These are phyloP conservation scores for Schizosaccharomyces versatilis DNA, from an alignment of 1,139 yeast species.

Conservation along the genomic window DNA sequence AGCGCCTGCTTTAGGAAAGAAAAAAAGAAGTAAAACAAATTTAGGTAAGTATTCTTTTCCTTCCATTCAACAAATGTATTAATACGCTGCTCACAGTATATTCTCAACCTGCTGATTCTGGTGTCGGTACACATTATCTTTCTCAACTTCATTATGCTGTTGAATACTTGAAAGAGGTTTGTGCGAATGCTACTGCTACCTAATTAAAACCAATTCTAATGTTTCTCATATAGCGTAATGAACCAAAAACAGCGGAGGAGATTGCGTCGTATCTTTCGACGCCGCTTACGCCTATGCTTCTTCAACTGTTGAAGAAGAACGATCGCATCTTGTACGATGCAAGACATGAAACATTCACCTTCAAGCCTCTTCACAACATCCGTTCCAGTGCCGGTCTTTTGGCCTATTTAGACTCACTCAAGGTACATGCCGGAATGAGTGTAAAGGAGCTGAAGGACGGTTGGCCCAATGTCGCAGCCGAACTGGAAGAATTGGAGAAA, in stretches of 20 bases:
- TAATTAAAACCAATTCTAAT: neutral
- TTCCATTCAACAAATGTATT: neutral
- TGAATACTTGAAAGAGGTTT: constrained; percentile 2
- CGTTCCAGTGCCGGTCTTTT: constrained; percentile 59
- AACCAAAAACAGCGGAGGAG: constrained; percentile 3
- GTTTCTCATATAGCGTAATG: neutral
- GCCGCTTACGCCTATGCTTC: constrained; percentile 2
- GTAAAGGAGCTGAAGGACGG: constrained; percentile 88
- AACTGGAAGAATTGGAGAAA: constrained; percentile 7
- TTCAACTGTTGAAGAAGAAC: neutral
- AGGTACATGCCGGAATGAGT: constrained; percentile 68
- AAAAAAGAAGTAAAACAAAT: neutral
- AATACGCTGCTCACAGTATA: neutral
- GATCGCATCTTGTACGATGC: constrained; percentile 25
- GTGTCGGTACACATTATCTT: constrained; percentile 2
- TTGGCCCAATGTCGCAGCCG: constrained; percentile 55
- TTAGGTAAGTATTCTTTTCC: neutral
- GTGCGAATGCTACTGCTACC: neutral
- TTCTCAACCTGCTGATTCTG: constrained; percentile 2
- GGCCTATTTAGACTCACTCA: constrained; percentile 52
- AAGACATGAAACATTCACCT: constrained; percentile 45
- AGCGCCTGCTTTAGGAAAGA: neutral
- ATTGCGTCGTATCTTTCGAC: constrained; percentile 2
- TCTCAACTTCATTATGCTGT: constrained; percentile 4
- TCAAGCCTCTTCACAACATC: constrained; percentile 73